These are phyloP conservation scores for Phanerochaete carnosa DNA, from an alignment of 768 basidiomycete genomes.

Conservation along the genomic window DNA sequence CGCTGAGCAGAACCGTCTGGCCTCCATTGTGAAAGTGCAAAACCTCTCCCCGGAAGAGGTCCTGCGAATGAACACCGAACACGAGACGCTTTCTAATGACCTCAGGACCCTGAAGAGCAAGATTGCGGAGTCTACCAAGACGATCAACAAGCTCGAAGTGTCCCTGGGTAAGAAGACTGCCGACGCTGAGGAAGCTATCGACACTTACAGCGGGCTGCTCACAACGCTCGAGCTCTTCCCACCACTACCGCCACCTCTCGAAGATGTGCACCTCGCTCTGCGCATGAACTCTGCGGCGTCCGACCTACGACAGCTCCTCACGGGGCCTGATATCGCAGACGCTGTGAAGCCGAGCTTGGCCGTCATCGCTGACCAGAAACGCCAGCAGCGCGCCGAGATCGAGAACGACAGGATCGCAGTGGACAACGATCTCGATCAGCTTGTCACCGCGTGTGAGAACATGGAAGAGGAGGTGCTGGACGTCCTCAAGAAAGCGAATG, in stretches of 20 bases:
- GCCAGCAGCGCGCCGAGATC: constrained; percentile 62
- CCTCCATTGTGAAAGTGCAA: constrained; percentile 73
- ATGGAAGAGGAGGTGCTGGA: constrained; percentile 74
- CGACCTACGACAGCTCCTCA: constrained; percentile 63
- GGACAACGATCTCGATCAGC: constrained; percentile 79
- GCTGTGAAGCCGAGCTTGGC: constrained; percentile 76
- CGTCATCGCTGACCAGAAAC: constrained; percentile 65
- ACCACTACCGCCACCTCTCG: constrained; percentile 65
- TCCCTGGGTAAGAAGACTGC: constrained; percentile 75
- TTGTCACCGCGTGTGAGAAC: constrained; percentile 75
- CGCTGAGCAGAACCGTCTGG: constrained; percentile 59
- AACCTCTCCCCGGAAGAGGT: constrained; percentile 93
- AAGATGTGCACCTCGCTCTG: constrained; percentile 72
- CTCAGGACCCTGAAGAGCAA: constrained; percentile 77
- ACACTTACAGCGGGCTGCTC: constrained; percentile 73
- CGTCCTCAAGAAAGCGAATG: constrained; percentile 68
- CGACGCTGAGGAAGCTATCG: constrained; percentile 78
- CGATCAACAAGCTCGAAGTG: constrained; percentile 79
- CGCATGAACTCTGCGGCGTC: constrained; percentile 78
- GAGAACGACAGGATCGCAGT: constrained; percentile 79
- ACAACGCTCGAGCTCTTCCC: constrained; percentile 76
- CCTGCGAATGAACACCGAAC: constrained; percentile 84
- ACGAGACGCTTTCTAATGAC: constrained; percentile 70
- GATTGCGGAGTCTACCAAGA: constrained; percentile 68
- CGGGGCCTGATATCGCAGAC: constrained; percentile 68